phyloP scores from a whole-genome alignment of 1,139 yeast genomes.

The Diutina sp. region DNA sequence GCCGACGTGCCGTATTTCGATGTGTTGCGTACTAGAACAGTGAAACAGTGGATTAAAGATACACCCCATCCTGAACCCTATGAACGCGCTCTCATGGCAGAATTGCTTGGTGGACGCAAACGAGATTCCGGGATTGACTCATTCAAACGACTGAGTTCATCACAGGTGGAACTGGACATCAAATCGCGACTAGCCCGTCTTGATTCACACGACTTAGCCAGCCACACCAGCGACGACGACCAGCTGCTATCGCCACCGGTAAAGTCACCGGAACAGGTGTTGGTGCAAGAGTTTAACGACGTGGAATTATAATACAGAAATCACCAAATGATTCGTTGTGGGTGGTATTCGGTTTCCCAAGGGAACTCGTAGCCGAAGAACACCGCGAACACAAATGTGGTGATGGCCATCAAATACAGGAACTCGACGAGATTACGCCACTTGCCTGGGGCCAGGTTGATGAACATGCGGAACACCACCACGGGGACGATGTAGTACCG shows the following conservation, averaged over 20 bases:
- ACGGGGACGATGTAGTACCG: slow-evolving; percentile 81
- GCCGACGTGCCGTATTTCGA: slow-evolving; percentile 49
- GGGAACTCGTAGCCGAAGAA: slow-evolving; percentile 51
- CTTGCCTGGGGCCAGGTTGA: slow-evolving; percentile 23
- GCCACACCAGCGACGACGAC: slow-evolving; percentile 3
- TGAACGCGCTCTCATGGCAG: slow-evolving; percentile 8
- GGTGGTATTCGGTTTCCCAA: slow-evolving; percentile 52
- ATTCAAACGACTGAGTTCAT: not conserved
- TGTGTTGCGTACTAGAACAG: slow-evolving; percentile 32
- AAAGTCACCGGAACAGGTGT: not conserved
- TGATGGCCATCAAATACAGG: slow-evolving; percentile 45
- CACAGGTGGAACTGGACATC: not conserved
- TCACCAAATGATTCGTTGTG: slow-evolving; percentile 86
- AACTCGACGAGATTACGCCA: slow-evolving; percentile 39
- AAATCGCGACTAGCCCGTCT: not conserved
- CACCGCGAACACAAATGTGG: slow-evolving; percentile 36
- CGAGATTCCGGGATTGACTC: slow-evolving; percentile 2
- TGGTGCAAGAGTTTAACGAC: slow-evolving; percentile 4
- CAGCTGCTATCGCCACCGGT: not conserved
- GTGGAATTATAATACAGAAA: slow-evolving; percentile 2
- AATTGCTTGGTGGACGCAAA: slow-evolving; percentile 5
- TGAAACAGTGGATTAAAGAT: slow-evolving; percentile 18
- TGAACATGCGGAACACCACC: slow-evolving; percentile 55
- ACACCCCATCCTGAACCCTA: not conserved
- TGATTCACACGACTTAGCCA: slow-evolving; percentile 8